Conservation (phyloP, 345 rosid genomes). For the Dovyalis caffra region DNA sequence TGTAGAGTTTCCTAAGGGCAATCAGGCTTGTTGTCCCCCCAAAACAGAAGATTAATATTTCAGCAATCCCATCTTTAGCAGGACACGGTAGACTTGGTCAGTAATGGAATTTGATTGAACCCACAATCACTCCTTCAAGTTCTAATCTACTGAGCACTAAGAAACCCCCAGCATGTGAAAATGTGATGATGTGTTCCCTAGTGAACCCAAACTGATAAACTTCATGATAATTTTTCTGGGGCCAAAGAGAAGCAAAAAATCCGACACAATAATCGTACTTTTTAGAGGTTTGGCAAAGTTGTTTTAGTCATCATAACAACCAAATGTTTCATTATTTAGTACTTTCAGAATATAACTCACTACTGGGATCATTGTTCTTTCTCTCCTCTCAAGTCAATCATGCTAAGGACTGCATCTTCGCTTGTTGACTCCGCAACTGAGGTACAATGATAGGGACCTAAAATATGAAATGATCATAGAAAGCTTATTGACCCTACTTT, state of each 20-base stretch:
- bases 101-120: constrained; percentile 21
- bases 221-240: constrained; percentile 17
- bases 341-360: constrained; percentile 29
- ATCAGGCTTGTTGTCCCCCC: background rate
- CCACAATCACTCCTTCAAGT: background rate
- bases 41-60: constrained; percentile 7
- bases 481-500: constrained; percentile 24
- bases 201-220: constrained; percentile 15
- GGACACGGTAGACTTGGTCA: constrained; percentile 19
- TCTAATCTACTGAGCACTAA: constrained; percentile 5
- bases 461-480: background rate
- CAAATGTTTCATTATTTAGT: constrained; percentile 44
- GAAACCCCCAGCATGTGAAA: constrained; percentile 39
- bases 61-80: constrained; percentile 17
- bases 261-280: constrained; percentile 45
- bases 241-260: constrained; percentile 16
- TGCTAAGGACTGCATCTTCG: constrained; percentile 35
- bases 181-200: constrained; percentile 22
- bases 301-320: constrained; percentile 32
- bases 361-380: background rate
- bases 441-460: constrained; percentile 25
- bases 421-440: constrained; percentile 62
- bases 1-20: background rate
- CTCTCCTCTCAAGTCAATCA: constrained; percentile 38
- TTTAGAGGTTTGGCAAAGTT: constrained; percentile 31